These are phyloP conservation scores for Rhizomucor pusillus DNA, from an alignment of 371 early-diverging fungal species.

Conservation along the genomic window DNA sequence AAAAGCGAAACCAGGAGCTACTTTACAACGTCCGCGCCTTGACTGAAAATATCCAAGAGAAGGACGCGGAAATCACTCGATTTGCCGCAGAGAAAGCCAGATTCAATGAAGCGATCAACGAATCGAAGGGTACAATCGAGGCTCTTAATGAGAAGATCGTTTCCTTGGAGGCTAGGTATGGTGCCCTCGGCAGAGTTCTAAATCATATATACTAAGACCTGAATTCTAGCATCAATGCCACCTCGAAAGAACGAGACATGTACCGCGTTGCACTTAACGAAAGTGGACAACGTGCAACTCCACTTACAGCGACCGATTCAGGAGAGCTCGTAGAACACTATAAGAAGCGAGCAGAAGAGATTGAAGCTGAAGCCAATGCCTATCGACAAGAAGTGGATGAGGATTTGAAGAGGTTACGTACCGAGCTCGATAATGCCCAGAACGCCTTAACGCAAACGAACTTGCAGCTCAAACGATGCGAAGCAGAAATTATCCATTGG, in stretches of 20 bases:
- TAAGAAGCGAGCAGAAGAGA: not conserved
- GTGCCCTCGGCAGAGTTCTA: not conserved
- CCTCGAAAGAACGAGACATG: not conserved
- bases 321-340: not conserved
- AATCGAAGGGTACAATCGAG: not conserved
- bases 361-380: not conserved
- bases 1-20: slow-evolving; percentile 16
- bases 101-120: not conserved
- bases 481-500: slow-evolving; percentile 1
- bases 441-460: not conserved
- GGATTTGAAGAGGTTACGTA: slow-evolving; percentile 2
- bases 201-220: not conserved
- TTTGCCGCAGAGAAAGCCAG: slow-evolving; percentile 1
- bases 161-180: not conserved
- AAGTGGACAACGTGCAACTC: not conserved
- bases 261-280: not conserved
- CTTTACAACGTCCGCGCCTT: slow-evolving; percentile 9
- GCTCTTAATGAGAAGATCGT: slow-evolving; percentile 2
- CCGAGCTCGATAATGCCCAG: slow-evolving; percentile 3
- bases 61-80: slow-evolving; percentile 1
- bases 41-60: slow-evolving; percentile 6
- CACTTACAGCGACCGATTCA: not conserved
- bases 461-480: not conserved
- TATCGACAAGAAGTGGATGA: slow-evolving; percentile 7
- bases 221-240: not conserved